phyloP scores from a whole-genome alignment of 257 asterid genomes.

The Ligustrum vulgare region DNA sequence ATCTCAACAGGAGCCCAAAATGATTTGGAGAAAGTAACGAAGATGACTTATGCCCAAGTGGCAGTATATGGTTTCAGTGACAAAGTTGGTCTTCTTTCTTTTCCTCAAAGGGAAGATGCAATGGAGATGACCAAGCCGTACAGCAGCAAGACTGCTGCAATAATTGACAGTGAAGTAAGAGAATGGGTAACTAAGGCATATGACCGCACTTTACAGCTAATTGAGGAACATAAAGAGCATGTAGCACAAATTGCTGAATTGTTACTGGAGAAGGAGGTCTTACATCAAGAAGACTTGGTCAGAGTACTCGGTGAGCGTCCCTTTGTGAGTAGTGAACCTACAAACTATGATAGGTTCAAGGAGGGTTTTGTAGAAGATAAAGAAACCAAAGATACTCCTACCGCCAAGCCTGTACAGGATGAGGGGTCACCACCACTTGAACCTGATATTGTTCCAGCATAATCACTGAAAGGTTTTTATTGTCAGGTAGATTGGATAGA shows the following conservation, averaged over 20 bases:
- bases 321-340: constrained; percentile 49
- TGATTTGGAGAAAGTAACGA: constrained; percentile 90
- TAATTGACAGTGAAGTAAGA: constrained; percentile 77
- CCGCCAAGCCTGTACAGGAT: constrained; percentile 21
- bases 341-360: constrained; percentile 55
- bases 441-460: constrained; percentile 49
- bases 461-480: neutral
- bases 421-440: constrained; percentile 43
- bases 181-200: constrained; percentile 84
- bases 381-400: constrained; percentile 8
- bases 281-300: constrained; percentile 81
- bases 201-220: constrained; percentile 52
- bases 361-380: constrained; percentile 51
- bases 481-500: neutral
- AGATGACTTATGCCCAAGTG: constrained; percentile 86
- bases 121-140: constrained; percentile 65
- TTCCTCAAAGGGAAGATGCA: constrained; percentile 59
- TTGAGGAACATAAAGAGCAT: constrained; percentile 72
- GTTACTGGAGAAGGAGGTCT: constrained; percentile 69
- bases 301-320: constrained; percentile 50
- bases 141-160: constrained; percentile 85
- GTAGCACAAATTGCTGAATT: constrained; percentile 40
- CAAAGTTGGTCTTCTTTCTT: constrained; percentile 83
- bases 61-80: constrained; percentile 91
- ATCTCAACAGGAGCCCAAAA: constrained; percentile 95